Evolutionary conservation across 257 asterid species (phyloP).

Genomic region (Salvia miltiorrhiza): DNA sequence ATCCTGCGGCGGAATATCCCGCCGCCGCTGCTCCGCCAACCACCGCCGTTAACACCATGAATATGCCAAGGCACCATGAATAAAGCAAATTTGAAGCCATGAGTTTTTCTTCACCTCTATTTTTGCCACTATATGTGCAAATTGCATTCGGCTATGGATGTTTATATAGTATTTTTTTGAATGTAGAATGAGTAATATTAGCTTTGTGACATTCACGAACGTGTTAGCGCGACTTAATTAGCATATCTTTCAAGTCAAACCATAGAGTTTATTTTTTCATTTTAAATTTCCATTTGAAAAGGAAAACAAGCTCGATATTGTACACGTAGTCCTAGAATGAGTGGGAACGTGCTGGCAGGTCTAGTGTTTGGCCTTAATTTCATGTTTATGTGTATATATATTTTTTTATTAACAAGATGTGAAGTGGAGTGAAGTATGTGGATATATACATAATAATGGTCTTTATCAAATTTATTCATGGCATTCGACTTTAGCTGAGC

Average conservation of each 20-base stretch:
- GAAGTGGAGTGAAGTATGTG: too few species aligned
- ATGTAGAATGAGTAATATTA: not conserved
- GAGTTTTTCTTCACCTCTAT: not conserved
- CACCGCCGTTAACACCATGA: constrained; percentile 26
- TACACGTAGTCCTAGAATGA: constrained; percentile 16
- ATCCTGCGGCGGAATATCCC: constrained; percentile 25
- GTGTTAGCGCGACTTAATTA: constrained; percentile 15
- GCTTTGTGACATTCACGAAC: constrained; percentile 49
- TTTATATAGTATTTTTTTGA: constrained; percentile 32
- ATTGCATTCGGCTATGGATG: constrained; percentile 23
- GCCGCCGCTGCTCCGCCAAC: constrained; percentile 25
- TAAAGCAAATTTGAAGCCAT: constrained; percentile 41
- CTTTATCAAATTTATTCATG: too few species aligned
- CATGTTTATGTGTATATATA: not conserved
- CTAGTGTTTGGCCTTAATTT: constrained; percentile 10
- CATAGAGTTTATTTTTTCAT: too few species aligned
- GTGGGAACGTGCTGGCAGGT: constrained; percentile 38
- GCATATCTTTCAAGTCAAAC: constrained; percentile 20
- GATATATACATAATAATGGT: too few species aligned
- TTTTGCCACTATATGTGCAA: not conserved
- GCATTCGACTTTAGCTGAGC: too few species aligned
- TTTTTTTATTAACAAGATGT: not conserved
- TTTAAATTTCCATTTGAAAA: not conserved
- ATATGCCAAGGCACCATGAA: constrained; percentile 25
- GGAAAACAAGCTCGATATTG: not conserved